These are phyloP conservation scores for Rachicladosporium sp. DNA, from an alignment of 2,329 filamentous ascomycete genomes.

Conservation along the genomic window DNA sequence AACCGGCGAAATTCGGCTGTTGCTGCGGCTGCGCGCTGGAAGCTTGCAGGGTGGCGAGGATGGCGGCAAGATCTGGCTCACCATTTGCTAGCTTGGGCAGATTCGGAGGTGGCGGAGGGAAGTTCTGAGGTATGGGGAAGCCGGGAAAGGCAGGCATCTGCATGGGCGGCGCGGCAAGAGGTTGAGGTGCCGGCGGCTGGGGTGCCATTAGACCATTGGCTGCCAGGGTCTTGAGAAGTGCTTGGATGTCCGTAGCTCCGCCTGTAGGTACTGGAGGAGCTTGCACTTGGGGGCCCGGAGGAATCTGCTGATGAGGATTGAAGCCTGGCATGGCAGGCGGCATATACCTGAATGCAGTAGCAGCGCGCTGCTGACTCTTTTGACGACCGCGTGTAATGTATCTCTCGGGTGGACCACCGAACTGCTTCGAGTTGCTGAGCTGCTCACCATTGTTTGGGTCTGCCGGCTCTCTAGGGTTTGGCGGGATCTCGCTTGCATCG, in stretches of 20 bases:
- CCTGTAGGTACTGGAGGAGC: constrained; percentile 1
- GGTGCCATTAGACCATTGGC: neutral
- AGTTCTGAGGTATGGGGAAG: neutral
- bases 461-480: constrained; percentile 33
- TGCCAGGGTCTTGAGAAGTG: constrained; percentile 1
- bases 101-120: constrained; percentile 1
- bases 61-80: constrained; percentile 18
- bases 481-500: constrained; percentile 32
- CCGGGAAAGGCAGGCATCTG: constrained; percentile 1
- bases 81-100: constrained; percentile 6
- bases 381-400: constrained; percentile 9
- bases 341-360: neutral
- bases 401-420: constrained; percentile 26
- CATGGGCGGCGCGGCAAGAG: constrained; percentile 1
- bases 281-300: too few relatives aligned
- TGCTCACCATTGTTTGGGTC: constrained; percentile 24
- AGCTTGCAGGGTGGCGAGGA: constrained; percentile 15
- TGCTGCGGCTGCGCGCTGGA: neutral
- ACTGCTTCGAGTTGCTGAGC: constrained; percentile 18
- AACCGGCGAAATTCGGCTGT: neutral
- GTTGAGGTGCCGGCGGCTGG: constrained; percentile 6
- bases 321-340: constrained; percentile 2
- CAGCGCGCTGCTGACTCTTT: neutral
- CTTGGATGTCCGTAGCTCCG: constrained; percentile 4
- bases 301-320: constrained; percentile 2